A percentile compares a stretch with the other conserved stretches of the same genome.
These are phyloP conservation scores for Globisporangium megalacanthum DNA, from an alignment of 352 stramenopile species.

Conservation along the genomic window DNA sequence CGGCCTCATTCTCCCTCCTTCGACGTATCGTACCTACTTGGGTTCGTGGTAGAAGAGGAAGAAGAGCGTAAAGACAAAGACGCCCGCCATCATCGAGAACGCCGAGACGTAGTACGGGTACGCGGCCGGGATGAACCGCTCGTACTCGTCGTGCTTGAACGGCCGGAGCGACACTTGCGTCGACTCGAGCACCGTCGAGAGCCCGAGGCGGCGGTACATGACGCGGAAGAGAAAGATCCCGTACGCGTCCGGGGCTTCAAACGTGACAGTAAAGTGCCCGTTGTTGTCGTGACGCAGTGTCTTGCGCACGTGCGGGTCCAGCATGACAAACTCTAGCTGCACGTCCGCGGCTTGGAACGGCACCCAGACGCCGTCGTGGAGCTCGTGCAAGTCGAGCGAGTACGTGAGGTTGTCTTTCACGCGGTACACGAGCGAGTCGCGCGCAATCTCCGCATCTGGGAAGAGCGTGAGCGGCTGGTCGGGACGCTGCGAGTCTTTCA, in stretches of 20 bases:
- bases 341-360: slow-evolving; percentile 79
- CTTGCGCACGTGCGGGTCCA: slow-evolving; percentile 90
- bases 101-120: slow-evolving; percentile 90
- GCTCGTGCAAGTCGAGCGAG: slow-evolving; percentile 87
- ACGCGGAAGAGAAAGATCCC: slow-evolving; percentile 93
- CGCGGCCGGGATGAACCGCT: slow-evolving; percentile 90
- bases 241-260: slow-evolving; percentile 89
- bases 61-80: slow-evolving; percentile 88
- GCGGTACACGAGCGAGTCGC: slow-evolving; percentile 79
- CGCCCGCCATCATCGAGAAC: slow-evolving; percentile 89
- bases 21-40: slow-evolving; percentile 10
- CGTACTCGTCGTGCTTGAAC: slow-evolving; percentile 95
- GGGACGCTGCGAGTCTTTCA: slow-evolving; percentile 80
- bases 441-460: slow-evolving; percentile 66
- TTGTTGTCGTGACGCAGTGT: slow-evolving; percentile 70
- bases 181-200: slow-evolving; percentile 82
- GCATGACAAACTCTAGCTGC: slow-evolving; percentile 95
- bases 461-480: slow-evolving; percentile 90
- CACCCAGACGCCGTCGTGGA: slow-evolving; percentile 67
- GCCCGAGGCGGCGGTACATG: slow-evolving; percentile 84
- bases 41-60: slow-evolving; percentile 88
- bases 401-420: slow-evolving; percentile 93
- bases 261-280: slow-evolving; percentile 79
- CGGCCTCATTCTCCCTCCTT: neutral
- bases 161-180: slow-evolving; percentile 90